phyloP scores from a whole-genome alignment of 306 rosid genomes.

The Vigna reflexopilosa region DNA sequence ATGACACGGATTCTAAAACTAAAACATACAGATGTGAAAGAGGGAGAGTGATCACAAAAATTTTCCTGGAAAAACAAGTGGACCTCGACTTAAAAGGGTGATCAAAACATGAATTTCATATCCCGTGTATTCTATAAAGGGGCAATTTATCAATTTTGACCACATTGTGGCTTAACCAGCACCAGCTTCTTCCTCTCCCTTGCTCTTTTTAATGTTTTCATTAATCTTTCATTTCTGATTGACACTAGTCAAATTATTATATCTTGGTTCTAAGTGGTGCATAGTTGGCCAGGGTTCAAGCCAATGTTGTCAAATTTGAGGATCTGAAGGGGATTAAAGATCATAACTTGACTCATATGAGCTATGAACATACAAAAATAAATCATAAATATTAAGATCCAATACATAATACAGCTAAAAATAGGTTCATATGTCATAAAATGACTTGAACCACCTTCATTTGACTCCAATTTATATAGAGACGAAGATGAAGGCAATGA shows the following conservation, averaged over 20 bases:
- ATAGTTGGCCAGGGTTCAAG: not conserved
- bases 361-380: too few species aligned
- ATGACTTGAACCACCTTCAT: too few species aligned
- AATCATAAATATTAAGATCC: too few species aligned
- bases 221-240: not conserved
- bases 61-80: not conserved
- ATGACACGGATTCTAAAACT: not conserved
- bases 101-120: not conserved
- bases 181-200: not conserved
- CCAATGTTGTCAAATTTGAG: too few species aligned
- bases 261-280: not conserved
- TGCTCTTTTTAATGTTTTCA: not conserved
- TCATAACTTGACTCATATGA: too few species aligned
- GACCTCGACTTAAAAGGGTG: not conserved
- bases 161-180: not conserved
- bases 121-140: not conserved
- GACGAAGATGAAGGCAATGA: too few species aligned
- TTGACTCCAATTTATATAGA: too few species aligned
- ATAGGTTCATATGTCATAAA: too few species aligned
- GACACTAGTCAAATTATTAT: not conserved
- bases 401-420: too few species aligned
- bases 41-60: not conserved
- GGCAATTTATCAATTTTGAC: not conserved
- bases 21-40: not conserved
- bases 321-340: too few species aligned